Evolutionary conservation across 805 yeast species (phyloP).

Genomic region (Jamesozyma lodderae): DNA sequence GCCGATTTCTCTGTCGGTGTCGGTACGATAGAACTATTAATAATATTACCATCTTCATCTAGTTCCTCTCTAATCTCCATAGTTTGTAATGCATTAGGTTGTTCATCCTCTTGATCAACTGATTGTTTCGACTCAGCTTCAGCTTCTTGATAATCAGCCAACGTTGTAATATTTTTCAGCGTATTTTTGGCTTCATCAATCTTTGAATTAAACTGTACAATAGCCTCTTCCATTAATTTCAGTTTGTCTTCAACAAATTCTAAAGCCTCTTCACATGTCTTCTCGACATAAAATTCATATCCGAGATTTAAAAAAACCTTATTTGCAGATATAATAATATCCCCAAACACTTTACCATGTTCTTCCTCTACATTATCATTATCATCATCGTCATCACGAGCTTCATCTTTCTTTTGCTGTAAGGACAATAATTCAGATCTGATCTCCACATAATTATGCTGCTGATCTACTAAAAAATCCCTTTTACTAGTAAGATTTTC

Average conservation of each 20-base stretch:
- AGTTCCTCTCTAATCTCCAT: constrained; percentile 80
- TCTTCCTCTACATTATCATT: constrained; percentile 7
- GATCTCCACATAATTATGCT: constrained; percentile 17
- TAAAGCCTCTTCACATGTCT: constrained; percentile 16
- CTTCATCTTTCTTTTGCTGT: constrained; percentile 2
- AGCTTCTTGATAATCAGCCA: neutral
- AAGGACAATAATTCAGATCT: constrained; percentile 9
- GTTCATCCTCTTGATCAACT: constrained; percentile 1
- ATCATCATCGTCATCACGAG: constrained; percentile 2
- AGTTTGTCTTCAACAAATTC: constrained; percentile 21
- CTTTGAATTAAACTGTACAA: constrained; percentile 33
- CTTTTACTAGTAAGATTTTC: constrained; percentile 16
- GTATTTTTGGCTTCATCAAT: constrained; percentile 35
- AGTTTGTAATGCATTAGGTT: constrained; percentile 40
- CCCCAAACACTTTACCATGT: constrained; percentile 25
- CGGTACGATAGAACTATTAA: constrained; percentile 38
- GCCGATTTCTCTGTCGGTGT: constrained; percentile 19
- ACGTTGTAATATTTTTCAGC: constrained; percentile 19
- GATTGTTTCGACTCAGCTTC: neutral
- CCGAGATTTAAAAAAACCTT: constrained; percentile 25
- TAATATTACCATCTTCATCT: constrained; percentile 73
- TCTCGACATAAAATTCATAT: constrained; percentile 28
- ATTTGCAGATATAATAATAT: constrained; percentile 20
- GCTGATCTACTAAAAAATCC: constrained; percentile 24
- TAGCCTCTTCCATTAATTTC: constrained; percentile 30